Percentiles rank a stretch among this genome's conserved stretches.
phyloP scores from a whole-genome alignment of 805 yeast species.

The Kodamaea sagamina region DNA sequence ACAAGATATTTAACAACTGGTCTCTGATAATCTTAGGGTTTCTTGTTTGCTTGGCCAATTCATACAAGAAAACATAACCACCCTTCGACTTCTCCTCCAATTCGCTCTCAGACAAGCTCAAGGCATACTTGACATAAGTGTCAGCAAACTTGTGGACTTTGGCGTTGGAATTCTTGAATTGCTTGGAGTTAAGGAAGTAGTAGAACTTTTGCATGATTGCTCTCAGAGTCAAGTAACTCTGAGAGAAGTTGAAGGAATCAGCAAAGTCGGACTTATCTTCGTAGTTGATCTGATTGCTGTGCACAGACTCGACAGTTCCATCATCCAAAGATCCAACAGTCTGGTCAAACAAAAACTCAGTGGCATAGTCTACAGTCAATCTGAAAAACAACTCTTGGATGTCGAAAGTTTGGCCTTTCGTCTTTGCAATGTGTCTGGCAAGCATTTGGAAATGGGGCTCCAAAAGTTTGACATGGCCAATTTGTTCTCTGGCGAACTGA shows the following conservation, averaged over 20 bases:
- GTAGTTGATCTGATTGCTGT: slow-evolving; percentile 18
- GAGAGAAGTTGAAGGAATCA: slow-evolving; percentile 37
- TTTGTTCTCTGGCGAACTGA: slow-evolving; percentile 46
- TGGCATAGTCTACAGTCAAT: slow-evolving; percentile 43
- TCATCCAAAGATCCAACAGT: slow-evolving; percentile 37
- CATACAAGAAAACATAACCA: slow-evolving; percentile 49
- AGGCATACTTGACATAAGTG: slow-evolving; percentile 41
- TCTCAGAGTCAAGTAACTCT: slow-evolving; percentile 30
- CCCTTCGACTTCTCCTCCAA: slow-evolving; percentile 33
- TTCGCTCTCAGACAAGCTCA: slow-evolving; percentile 32
- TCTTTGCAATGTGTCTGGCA: slow-evolving; percentile 29
- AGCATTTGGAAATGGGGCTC: slow-evolving; percentile 44
- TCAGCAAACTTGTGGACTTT: slow-evolving; percentile 37
- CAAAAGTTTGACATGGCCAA: slow-evolving; percentile 39
- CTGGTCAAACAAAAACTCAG: slow-evolving; percentile 45
- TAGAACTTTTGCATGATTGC: slow-evolving; percentile 22
- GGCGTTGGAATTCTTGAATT: slow-evolving; percentile 20
- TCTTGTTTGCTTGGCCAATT: slow-evolving; percentile 49
- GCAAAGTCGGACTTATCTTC: slow-evolving; percentile 38
- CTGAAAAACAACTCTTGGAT: slow-evolving; percentile 41
- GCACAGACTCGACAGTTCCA: slow-evolving; percentile 11
- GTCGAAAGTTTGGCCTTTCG: slow-evolving; percentile 33
- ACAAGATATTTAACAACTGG: slow-evolving; percentile 51
- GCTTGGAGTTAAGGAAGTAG: slow-evolving; percentile 19
- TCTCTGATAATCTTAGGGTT: slow-evolving; percentile 50